These are phyloP conservation scores for Protea cynaroides DNA, from an alignment of 164 flowering plant genomes.

Conservation along the genomic window DNA sequence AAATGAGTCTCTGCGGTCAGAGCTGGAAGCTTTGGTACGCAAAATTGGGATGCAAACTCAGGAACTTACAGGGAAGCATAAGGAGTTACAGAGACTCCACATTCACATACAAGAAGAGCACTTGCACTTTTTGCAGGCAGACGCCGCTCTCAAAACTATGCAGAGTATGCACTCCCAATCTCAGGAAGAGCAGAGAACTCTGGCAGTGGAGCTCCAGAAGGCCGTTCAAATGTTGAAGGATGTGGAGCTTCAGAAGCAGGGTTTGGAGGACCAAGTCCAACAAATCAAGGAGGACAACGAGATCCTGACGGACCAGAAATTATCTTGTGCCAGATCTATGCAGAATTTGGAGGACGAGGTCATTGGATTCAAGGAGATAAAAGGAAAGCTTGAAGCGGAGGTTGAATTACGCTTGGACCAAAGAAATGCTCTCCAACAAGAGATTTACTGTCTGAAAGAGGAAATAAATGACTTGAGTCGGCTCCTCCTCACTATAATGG, in stretches of 20 bases:
- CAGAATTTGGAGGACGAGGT: slow-evolving; percentile 52
- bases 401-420: slow-evolving; percentile 42
- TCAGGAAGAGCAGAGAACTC: slow-evolving; percentile 59
- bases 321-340: slow-evolving; percentile 34
- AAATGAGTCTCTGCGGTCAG: slow-evolving; percentile 51
- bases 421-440: slow-evolving; percentile 53
- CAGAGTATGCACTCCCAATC: slow-evolving; percentile 58
- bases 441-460: slow-evolving; percentile 53
- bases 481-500: slow-evolving; percentile 40
- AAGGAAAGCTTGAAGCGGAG: slow-evolving; percentile 65
- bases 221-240: slow-evolving; percentile 61
- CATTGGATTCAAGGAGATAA: slow-evolving; percentile 45
- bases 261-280: slow-evolving; percentile 48
- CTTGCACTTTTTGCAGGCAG: slow-evolving; percentile 42
- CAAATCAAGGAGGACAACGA: slow-evolving; percentile 48
- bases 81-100: slow-evolving; percentile 59
- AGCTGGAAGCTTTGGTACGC: slow-evolving; percentile 44
- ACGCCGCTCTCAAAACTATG: slow-evolving; percentile 47
- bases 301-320: slow-evolving; percentile 44
- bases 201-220: slow-evolving; percentile 55
- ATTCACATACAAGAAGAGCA: slow-evolving; percentile 48
- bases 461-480: slow-evolving; percentile 47
- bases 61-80: slow-evolving; percentile 53
- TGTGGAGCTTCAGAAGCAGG: slow-evolving; percentile 43
- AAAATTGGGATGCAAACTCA: slow-evolving; percentile 53